A percentile compares a stretch with the other conserved stretches of the same genome.
phyloP scores from a whole-genome alignment of 2,329 filamentous ascomycete genomes.

The Exophiala sideris region DNA sequence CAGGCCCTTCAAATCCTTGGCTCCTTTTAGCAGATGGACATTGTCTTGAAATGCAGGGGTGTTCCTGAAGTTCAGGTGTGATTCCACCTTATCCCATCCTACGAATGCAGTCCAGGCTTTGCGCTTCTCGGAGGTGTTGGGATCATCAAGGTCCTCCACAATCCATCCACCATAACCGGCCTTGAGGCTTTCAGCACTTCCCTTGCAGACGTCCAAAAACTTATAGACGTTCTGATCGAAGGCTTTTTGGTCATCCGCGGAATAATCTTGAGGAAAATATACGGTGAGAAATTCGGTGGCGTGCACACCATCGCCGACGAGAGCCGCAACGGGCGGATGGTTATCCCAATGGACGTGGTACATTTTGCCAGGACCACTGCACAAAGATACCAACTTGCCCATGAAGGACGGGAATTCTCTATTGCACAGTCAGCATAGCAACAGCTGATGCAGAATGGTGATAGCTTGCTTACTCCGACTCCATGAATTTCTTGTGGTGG shows the following conservation, averaged over 20 bases:
- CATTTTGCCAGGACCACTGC: conserved; percentile 5
- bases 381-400: not conserved
- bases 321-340: conserved; percentile 25
- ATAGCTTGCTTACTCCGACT: conserved; percentile 17
- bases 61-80: conserved; percentile 37
- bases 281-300: conserved; percentile 28
- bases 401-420: conserved; percentile 15
- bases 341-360: conserved; percentile 28
- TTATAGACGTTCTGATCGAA: conserved; percentile 22
- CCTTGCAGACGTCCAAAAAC: conserved; percentile 15
- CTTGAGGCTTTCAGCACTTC: conserved; percentile 22
- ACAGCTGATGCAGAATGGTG: not conserved
- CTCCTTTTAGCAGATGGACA: conserved; percentile 25
- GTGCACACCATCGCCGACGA: conserved; percentile 13
- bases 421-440: not conserved
- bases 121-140: conserved; percentile 30
- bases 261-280: conserved; percentile 27
- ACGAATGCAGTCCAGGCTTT: conserved; percentile 32
- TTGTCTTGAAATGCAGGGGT: conserved; percentile 36
- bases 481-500: conserved; percentile 29
- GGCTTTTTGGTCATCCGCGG: conserved; percentile 20
- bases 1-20: conserved; percentile 27
- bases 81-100: conserved; percentile 40
- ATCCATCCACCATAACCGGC: conserved; percentile 28
- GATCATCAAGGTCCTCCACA: conserved; percentile 32